Base-by-base conservation (phyloP, 2,329 filamentous ascomycete genomes). In the Amauroascus niger region DNA sequence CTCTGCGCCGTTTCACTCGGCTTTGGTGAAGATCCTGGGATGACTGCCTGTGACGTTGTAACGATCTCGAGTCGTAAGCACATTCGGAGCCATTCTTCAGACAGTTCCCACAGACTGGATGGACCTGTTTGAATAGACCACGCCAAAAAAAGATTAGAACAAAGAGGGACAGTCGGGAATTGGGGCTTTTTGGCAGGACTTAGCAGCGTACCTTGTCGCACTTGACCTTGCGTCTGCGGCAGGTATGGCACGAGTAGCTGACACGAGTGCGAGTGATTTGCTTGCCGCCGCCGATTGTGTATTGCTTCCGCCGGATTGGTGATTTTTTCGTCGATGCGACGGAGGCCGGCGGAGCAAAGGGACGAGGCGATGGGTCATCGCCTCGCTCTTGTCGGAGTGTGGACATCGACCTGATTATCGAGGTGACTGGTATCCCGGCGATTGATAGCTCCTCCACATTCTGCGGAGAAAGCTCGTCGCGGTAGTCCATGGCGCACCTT, bases 221-320 rank as follows among this genome's bases (percentile, higher is more conserved):
- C 66, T 74, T 75, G 47, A 75, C 71, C 58, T 75, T 75, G 28
- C 73, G 67, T 54, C 69, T 63, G 46, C 73, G 69, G 61, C 73
- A 75, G 1, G 66, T 71, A 59, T 73, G 68, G 55, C 73, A 75
- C 58, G 70, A 73, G 58, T 75, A 74, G 58, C 72, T 74, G 32
- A 70, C 66, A 47, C 73, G 69, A 45, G 71, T 74, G 16, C 73
- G 69, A 35, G 73, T 75, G 49, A 75, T 75, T 53, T 74, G 72
- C 49, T 71, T 71, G 40, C 65, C 65, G 33, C 61, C 57, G 3
- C 58, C 59, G 24, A 68, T 50, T 13, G 54, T 32, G 44, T 56
- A 55, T 20, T 49, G 30, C 33, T 57, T 57, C 2, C 56, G 53
- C 6, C 56, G 53, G 16, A 46, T 14, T n/a, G 44, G 37, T 5